Evolutionary conservation across 495 filamentous ascomycete species (phyloP).

Genomic region (Daldinia decipiens): DNA sequence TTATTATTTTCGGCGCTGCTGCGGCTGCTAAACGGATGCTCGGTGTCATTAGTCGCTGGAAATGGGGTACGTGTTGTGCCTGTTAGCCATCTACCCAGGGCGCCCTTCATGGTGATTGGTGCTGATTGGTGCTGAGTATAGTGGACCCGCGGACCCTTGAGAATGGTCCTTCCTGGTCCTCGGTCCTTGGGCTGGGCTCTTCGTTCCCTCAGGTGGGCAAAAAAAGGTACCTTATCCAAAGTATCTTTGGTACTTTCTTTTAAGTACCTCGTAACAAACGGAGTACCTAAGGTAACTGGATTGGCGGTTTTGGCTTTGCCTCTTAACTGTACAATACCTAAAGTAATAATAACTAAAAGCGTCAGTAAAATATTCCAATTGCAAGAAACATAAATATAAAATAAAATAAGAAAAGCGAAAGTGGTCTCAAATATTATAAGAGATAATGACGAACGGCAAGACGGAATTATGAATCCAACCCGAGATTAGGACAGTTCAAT

Average conservation of each 20-base stretch:
- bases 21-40: slow-evolving; percentile 48
- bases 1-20: slow-evolving; percentile 49
- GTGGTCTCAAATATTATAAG: neutral
- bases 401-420: neutral
- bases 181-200: slow-evolving; percentile 35
- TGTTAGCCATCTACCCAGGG: slow-evolving; percentile 49
- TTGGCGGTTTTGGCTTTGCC: neutral
- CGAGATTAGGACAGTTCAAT: slow-evolving; percentile 1
- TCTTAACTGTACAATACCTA: slow-evolving; percentile 9
- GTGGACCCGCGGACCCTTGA: slow-evolving; percentile 35
- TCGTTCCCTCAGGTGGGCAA: slow-evolving; percentile 1
- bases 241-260: neutral
- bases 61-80: slow-evolving; percentile 46
- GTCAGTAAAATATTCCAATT: neutral
- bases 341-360: neutral
- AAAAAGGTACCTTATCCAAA: neutral
- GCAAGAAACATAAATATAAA: neutral
- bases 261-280: slow-evolving; percentile 5
- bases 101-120: slow-evolving; percentile 49
- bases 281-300: neutral
- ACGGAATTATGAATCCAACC: slow-evolving; percentile 7
- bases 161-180: slow-evolving; percentile 42
- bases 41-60: slow-evolving; percentile 47
- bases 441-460: neutral
- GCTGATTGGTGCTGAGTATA: slow-evolving; percentile 15